Percentiles rank a stretch among this genome's conserved stretches.
These are phyloP conservation scores for Cucumis cinereus DNA, from an alignment of 306 rosid species.

Conservation along the genomic window DNA sequence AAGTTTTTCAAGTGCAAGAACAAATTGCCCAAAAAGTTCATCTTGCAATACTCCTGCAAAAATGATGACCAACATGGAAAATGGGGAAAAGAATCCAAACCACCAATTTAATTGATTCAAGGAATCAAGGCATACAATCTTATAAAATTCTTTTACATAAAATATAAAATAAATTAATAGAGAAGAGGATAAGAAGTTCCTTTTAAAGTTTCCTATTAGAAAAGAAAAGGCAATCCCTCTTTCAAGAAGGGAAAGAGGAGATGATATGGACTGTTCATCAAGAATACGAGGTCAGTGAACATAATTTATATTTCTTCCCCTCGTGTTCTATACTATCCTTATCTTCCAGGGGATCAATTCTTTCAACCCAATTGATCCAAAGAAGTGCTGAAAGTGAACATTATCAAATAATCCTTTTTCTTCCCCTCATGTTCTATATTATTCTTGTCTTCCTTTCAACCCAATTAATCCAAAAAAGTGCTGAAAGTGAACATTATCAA, in stretches of 20 bases:
- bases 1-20: conserved; percentile 66
- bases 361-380: not conserved
- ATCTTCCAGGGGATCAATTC: not conserved
- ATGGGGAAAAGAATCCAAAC: not conserved
- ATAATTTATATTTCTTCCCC: not conserved
- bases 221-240: not conserved
- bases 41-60: conserved; percentile 57
- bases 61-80: conserved; percentile 14
- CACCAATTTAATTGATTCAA: not conserved
- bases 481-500: not conserved
- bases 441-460: not conserved
- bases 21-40: conserved; percentile 66
- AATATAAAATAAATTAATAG: not conserved
- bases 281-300: not conserved
- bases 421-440: not conserved
- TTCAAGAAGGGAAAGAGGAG: not conserved
- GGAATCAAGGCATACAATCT: not conserved
- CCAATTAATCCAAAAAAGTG: not conserved
- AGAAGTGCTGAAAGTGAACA: not conserved
- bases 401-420: not conserved
- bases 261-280: not conserved
- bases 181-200: not conserved
- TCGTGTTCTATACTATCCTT: not conserved
- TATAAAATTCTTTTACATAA: not conserved
- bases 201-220: not conserved